Evolutionary conservation across 2,329 filamentous ascomycete species (phyloP), one percentile per base, ranked within the genome.

Genomic region (Neoscytalidium dimidiatum): DNA sequence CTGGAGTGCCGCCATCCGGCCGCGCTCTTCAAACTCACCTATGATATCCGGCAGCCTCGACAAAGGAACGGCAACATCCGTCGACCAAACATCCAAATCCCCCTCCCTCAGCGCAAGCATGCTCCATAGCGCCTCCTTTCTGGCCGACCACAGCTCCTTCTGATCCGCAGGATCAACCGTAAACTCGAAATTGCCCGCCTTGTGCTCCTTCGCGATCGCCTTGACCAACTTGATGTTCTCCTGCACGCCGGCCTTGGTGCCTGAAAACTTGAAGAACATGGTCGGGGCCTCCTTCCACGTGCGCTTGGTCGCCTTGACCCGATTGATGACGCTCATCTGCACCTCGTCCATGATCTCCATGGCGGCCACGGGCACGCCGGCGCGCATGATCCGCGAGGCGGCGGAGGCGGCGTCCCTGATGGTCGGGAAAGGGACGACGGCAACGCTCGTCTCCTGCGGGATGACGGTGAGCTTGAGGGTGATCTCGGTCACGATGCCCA

Each of bases 261-360:
- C 93, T 1, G 91, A 89, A 74, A 96, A 88, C 78, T 93, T 94
- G 84, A 94, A 92, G 76, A 94, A 94, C 13, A 94, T 83, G 1
- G 91, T 94, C 0, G 91, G 91, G 63, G 84, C 78, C 76, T 94
- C 91, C 70, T 89, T 85, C 91, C 91, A 94, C 48, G 86, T 85
- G 17, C 88, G 88, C 7, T 86, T 84, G 0, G 90, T 92, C 3
- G 87, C 86, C 0, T 90, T 89, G 11, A 89, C 86, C 62, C 88
- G 82, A 77, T 95, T 95, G 73, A 95, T 88, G 0, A 94, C 90
- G 68, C 83, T 85, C 92, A 95, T 95, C 77, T 94, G 91, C 3
- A 94, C 90, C 65, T 95, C 92, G 73, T 95, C 92, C 90, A 95
- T 92, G 69, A 95, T 88, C 77, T 95, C 92, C 86, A 94, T 90